phyloP scores from a whole-genome alignment of 306 rosid species.

The Quercus ilex region DNA sequence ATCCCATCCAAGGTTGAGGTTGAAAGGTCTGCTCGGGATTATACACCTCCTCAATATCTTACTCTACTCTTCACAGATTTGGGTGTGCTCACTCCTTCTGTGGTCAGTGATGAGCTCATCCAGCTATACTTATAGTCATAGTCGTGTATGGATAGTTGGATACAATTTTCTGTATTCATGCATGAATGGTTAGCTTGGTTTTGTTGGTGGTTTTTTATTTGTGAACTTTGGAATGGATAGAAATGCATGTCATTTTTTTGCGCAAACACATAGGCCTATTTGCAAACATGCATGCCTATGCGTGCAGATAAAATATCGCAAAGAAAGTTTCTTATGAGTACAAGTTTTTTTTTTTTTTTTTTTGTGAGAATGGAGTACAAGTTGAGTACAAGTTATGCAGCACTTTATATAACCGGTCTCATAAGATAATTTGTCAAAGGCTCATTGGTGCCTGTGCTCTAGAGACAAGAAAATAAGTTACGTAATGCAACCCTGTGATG shows the following conservation, averaged over 20 bases:
- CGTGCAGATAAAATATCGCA: no score
- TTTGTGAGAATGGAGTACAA: no score
- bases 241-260: neutral
- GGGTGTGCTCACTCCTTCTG: slow-evolving; percentile 94
- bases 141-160: no score
- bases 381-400: no score
- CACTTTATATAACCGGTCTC: no score
- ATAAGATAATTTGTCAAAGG: no score
- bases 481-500: neutral
- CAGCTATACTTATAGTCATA: slow-evolving; percentile 73
- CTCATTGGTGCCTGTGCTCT: no score
- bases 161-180: neutral
- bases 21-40: slow-evolving; percentile 89
- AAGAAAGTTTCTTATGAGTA: no score
- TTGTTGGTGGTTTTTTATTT: neutral
- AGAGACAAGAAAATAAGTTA: neutral
- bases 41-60: slow-evolving; percentile 95
- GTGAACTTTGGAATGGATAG: neutral
- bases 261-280: neutral
- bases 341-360: no score
- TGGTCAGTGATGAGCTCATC: slow-evolving; percentile 96
- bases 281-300: neutral
- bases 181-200: neutral
- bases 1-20: slow-evolving; percentile 94
- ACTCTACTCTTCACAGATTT: slow-evolving; percentile 89